Evolutionary conservation across 129 eudicot genomes (phyloP).

Genomic region (Centaurea solstitialis): DNA sequence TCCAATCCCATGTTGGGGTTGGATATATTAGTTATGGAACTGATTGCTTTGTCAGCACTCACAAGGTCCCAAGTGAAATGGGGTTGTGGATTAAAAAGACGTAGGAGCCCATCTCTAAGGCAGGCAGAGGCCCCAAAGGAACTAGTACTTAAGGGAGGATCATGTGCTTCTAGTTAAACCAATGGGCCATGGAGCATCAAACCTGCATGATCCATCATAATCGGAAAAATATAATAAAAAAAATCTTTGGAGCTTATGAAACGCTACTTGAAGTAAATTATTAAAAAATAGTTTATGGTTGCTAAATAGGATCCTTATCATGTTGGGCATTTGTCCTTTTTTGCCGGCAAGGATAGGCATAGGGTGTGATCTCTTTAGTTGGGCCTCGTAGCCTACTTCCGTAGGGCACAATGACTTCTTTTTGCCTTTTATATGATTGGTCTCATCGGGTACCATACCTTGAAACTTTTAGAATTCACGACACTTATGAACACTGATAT

Average conservation of each 20-base stretch:
- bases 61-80: no score
- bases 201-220: background rate
- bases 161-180: background rate
- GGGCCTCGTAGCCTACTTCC: conserved; percentile 8
- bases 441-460: conserved; percentile 28
- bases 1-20: background rate
- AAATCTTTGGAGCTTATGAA: background rate
- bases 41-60: no score
- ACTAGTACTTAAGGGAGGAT: conserved; percentile 16
- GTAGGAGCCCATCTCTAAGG: background rate
- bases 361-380: background rate
- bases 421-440: conserved; percentile 5
- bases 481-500: conserved; percentile 10
- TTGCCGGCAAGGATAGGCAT: background rate
- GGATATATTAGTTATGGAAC: background rate
- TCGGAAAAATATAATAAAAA: background rate
- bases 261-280: background rate
- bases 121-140: background rate
- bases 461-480: conserved; percentile 8
- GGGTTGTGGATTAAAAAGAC: background rate
- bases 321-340: background rate
- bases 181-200: conserved; percentile 2
- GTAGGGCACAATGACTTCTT: conserved; percentile 21
- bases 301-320: background rate
- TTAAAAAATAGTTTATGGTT: background rate